Conservation (phyloP, 2,329 filamentous ascomycete species). For the Arthrobotrys sphaeroides region DNA sequence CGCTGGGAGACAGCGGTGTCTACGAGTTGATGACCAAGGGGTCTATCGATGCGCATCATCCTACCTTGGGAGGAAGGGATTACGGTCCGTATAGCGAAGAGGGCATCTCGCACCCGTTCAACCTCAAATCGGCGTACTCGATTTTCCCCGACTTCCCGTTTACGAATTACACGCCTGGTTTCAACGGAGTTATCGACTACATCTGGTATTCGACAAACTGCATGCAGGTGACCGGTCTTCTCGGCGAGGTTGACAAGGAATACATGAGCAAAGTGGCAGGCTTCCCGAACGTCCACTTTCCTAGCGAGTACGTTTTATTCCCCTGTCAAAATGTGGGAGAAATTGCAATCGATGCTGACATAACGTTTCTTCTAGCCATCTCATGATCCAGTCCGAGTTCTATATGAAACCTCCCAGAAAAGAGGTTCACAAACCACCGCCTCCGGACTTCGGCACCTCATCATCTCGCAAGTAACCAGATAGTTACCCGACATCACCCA, state of each 20-base stretch:
- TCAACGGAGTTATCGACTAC: conserved; percentile 91
- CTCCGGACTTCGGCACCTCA: conserved; percentile 70
- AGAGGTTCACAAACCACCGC: conserved; percentile 70
- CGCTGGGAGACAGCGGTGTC: conserved; percentile 83
- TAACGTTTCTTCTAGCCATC: conserved; percentile 66
- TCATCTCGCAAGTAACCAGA: conserved; percentile 47
- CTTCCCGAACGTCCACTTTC: conserved; percentile 94
- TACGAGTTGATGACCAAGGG: conserved; percentile 89
- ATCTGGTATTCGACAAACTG: conserved; percentile 97
- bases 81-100: conserved; percentile 94
- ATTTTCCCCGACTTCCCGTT: conserved; percentile 87
- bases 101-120: conserved; percentile 94
- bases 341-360: not conserved
- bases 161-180: conserved; percentile 96
- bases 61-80: conserved; percentile 79
- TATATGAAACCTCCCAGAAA: conserved; percentile 88
- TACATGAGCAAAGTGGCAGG: conserved; percentile 88
- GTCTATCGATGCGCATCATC: conserved; percentile 78
- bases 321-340: not conserved
- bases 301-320: conserved; percentile 70
- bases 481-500: conserved; percentile 57
- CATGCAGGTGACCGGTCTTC: conserved; percentile 81
- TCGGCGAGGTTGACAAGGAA: conserved; percentile 85
- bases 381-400: conserved; percentile 89
- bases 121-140: conserved; percentile 86